These are phyloP conservation scores for Pichia sp. DNA, from an alignment of 1,139 yeast genomes.

Conservation along the genomic window DNA sequence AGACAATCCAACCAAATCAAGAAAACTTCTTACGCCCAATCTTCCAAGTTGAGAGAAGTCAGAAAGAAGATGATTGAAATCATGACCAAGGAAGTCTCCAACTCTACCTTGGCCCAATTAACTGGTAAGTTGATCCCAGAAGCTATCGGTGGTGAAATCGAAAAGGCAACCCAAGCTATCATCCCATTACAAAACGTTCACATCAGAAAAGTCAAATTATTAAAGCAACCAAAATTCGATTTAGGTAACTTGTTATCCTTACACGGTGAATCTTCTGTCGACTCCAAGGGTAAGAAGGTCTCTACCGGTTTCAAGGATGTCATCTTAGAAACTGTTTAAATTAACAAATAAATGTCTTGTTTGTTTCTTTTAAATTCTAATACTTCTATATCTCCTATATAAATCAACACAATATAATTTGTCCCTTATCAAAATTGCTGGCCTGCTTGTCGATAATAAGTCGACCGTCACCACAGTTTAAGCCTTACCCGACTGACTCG, in stretches of 20 bases:
- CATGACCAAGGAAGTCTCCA: slow-evolving; percentile 80
- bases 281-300: slow-evolving; percentile 90
- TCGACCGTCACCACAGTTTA: no score
- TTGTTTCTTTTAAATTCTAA: slow-evolving; percentile 1
- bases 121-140: slow-evolving; percentile 87
- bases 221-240: slow-evolving; percentile 89
- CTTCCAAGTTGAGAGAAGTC: slow-evolving; percentile 77
- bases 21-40: slow-evolving; percentile 88
- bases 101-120: slow-evolving; percentile 82
- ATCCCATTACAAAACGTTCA: slow-evolving; percentile 89
- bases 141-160: slow-evolving; percentile 87
- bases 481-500: no score
- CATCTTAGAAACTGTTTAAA: slow-evolving; percentile 75
- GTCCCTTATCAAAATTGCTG: background rate
- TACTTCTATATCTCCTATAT: slow-evolving; percentile 16
- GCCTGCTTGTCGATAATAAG: no score
- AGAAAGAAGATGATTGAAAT: slow-evolving; percentile 86
- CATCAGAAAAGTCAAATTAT: slow-evolving; percentile 87
- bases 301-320: slow-evolving; percentile 85
- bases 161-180: slow-evolving; percentile 78
- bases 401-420: slow-evolving; percentile 8
- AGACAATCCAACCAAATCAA: slow-evolving; percentile 84
- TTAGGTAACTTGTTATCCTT: slow-evolving; percentile 82
- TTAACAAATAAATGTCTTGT: background rate
- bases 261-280: slow-evolving; percentile 80